Percentiles rank a stretch among this genome's conserved stretches.
phyloP scores from a whole-genome alignment of 768 basidiomycete species.

The Gymnopilus dilepis region DNA sequence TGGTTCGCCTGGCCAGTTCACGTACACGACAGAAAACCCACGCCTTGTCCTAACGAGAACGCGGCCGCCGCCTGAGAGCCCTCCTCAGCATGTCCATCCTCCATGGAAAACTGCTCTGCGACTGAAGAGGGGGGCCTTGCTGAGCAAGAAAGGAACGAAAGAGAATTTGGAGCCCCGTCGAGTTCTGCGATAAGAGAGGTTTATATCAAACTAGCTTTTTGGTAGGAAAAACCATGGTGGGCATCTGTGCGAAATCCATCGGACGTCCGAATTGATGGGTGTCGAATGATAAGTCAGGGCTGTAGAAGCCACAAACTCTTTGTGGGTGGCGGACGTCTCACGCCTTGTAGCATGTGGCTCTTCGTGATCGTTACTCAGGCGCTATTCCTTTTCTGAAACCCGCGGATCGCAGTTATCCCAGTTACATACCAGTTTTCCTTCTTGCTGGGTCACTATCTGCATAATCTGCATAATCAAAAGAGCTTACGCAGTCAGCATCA shows the following conservation, averaged over 20 bases:
- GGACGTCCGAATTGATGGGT: background rate
- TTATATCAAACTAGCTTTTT: background rate
- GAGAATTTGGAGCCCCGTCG: no score
- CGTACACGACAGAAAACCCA: conserved; percentile 7
- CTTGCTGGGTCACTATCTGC: no score
- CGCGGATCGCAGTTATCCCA: background rate
- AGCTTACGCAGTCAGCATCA: no score
- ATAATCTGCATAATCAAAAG: no score
- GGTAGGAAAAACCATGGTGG: background rate
- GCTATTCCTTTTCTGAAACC: background rate
- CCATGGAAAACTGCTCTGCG: background rate
- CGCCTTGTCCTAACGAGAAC: background rate
- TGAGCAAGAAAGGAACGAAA: background rate
- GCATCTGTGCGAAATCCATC: background rate
- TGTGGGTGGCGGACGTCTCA: background rate
- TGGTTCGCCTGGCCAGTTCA: background rate
- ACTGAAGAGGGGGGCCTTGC: background rate
- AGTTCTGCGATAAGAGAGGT: background rate
- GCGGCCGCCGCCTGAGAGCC: background rate
- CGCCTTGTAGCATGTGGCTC: background rate
- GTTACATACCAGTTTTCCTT: no score
- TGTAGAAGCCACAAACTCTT: background rate
- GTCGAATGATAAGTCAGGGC: background rate
- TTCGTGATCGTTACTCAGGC: background rate
- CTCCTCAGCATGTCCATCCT: background rate